Evolutionary conservation across 331 rosid species (phyloP).

Genomic region (Quercus tomentella): DNA sequence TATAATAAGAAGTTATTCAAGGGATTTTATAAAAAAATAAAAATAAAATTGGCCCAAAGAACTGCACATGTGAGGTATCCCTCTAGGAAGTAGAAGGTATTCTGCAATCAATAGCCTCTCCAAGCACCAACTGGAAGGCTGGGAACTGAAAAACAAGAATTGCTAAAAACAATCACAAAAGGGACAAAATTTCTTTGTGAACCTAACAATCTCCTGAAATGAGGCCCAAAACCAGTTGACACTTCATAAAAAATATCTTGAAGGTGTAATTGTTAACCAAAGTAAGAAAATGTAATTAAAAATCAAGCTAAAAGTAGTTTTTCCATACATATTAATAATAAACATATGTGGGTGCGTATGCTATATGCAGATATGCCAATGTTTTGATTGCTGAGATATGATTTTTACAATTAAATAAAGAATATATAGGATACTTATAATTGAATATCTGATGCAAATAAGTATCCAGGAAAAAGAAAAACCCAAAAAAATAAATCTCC

Average conservation of each 20-base stretch:
- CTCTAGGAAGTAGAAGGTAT: neutral
- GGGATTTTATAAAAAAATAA: neutral
- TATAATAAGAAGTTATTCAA: neutral
- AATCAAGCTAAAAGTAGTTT: neutral
- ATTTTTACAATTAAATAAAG: neutral
- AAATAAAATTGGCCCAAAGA: neutral
- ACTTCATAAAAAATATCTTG: neutral
- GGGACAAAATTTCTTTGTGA: neutral
- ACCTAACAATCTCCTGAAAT: neutral
- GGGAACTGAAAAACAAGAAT: neutral
- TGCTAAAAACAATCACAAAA: neutral
- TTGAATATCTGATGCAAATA: neutral
- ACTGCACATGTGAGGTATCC: neutral
- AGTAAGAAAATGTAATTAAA: neutral
- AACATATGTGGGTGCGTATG: neutral
- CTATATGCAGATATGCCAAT: neutral
- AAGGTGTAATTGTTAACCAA: neutral
- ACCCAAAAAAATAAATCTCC: no score
- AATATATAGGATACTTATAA: neutral
- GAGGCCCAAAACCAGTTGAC: neutral
- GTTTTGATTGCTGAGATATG: neutral
- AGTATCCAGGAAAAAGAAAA: neutral
- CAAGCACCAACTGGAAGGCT: neutral
- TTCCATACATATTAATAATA: neutral
- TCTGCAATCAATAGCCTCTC: neutral